Evolutionary conservation across 2,329 filamentous ascomycete species (phyloP).

Genomic region (Exophiala lecanii-corni): DNA sequence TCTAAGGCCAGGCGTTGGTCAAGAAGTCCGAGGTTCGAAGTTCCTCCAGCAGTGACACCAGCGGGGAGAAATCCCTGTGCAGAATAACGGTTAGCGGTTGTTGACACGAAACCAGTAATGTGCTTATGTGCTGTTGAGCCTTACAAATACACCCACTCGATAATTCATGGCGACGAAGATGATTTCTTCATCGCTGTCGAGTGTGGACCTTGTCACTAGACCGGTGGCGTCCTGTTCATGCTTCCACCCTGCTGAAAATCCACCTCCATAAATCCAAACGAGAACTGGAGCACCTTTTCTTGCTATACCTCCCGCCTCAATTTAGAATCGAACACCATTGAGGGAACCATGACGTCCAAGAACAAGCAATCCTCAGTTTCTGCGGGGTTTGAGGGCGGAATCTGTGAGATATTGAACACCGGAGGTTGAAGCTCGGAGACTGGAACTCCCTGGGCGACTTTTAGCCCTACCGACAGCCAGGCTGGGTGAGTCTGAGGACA

Average conservation of each 20-base stretch:
- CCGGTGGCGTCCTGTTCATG: slow-evolving; percentile 34
- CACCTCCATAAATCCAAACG: slow-evolving; percentile 40
- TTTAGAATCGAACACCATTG: too few species aligned
- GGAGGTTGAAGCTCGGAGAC: slow-evolving; percentile 26
- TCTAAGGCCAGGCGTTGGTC: slow-evolving; percentile 39
- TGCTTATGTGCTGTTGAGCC: too few species aligned
- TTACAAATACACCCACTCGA: slow-evolving; percentile 46
- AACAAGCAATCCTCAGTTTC: slow-evolving; percentile 37
- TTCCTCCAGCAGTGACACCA: slow-evolving; percentile 30
- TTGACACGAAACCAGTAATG: too few species aligned
- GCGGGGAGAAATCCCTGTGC: slow-evolving; percentile 9
- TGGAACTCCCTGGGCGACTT: slow-evolving; percentile 23
- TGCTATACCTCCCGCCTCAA: too few species aligned
- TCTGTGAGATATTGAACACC: slow-evolving; percentile 10
- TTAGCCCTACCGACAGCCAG: slow-evolving; percentile 38
- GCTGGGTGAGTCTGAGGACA: slow-evolving; percentile 42
- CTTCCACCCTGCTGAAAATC: slow-evolving; percentile 33
- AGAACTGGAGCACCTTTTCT: slow-evolving; percentile 34
- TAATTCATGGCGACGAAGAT: slow-evolving; percentile 35
- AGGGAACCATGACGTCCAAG: slow-evolving; percentile 34
- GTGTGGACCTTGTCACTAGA: slow-evolving; percentile 39
- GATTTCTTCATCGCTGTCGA: slow-evolving; percentile 33
- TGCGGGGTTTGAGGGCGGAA: slow-evolving; percentile 27
- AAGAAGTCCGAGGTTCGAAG: slow-evolving; percentile 40
- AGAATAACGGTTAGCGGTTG: too few species aligned